A percentile compares a stretch with the other conserved stretches of the same genome.
phyloP scores from a whole-genome alignment of 345 rosid species.

The Theobroma cacao region DNA sequence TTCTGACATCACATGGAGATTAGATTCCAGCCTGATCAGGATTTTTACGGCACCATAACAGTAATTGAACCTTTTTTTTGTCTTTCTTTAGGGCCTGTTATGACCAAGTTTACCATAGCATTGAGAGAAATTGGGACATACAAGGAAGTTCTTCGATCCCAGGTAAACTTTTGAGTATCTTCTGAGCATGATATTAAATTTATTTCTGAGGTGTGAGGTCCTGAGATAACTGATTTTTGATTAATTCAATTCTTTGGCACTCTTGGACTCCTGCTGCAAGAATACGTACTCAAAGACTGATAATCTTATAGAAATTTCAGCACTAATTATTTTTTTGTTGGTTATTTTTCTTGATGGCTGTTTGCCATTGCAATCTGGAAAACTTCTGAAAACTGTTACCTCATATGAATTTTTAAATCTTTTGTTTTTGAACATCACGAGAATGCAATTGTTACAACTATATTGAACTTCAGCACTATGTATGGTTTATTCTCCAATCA shows the following conservation, averaged over 20 bases:
- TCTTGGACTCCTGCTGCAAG: neutral
- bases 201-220: neutral
- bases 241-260: neutral
- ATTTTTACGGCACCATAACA: neutral
- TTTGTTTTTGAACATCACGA: neutral
- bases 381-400: neutral
- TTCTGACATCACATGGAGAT: neutral
- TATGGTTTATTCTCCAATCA: neutral
- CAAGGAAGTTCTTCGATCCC: slow-evolving; percentile 97
- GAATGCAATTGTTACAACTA: neutral
- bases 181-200: neutral
- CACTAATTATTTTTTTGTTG: neutral
- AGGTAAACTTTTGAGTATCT: slow-evolving; percentile 44
- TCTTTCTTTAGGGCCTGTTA: slow-evolving; percentile 76
- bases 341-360: neutral
- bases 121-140: slow-evolving; percentile 98
- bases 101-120: slow-evolving; percentile 99
- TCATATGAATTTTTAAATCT: neutral
- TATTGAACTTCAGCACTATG: neutral
- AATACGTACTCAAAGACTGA: neutral
- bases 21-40: neutral
- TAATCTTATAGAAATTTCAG: neutral
- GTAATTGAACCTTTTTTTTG: slow-evolving; percentile 23
- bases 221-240: neutral
- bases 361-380: neutral